phyloP scores from a whole-genome alignment of 1,284 basidiomycete species.

The Apiotrichum laibachii region DNA sequence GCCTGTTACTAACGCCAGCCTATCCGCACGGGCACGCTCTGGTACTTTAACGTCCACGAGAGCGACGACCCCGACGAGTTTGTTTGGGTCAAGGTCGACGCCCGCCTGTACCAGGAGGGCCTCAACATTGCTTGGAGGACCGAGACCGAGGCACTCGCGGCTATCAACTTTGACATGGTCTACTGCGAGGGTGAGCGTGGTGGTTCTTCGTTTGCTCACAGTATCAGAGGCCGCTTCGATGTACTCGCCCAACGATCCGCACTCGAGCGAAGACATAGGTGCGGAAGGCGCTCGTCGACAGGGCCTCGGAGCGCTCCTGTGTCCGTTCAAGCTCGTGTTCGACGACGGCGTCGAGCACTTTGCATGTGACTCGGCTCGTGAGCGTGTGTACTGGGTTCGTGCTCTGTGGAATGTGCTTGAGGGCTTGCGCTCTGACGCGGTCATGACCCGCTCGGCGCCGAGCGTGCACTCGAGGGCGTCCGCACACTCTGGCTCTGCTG shows the following conservation, averaged over 20 bases:
- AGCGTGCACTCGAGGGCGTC: conserved; percentile 25
- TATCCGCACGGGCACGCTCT: conserved; percentile 72
- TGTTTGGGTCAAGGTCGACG: conserved; percentile 79
- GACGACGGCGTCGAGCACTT: conserved; percentile 79
- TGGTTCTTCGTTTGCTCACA: conserved; percentile 5
- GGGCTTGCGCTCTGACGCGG: conserved; percentile 22
- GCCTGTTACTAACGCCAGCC: conserved; percentile 57
- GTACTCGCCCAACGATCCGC: conserved; percentile 71
- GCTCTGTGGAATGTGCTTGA: conserved; percentile 68
- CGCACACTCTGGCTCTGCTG: conserved; percentile 39
- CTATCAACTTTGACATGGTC: conserved; percentile 75
- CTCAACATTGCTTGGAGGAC: conserved; percentile 78
- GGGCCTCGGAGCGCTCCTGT: conserved; percentile 65
- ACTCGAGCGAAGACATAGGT: conserved; percentile 75
- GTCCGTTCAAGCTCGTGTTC: conserved; percentile 83
- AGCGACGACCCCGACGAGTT: conserved; percentile 61
- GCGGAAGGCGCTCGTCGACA: conserved; percentile 70
- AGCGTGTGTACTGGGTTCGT: conserved; percentile 82
- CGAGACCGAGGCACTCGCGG: conserved; percentile 68
- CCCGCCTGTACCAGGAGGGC: conserved; percentile 72
- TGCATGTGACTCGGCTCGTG: conserved; percentile 74
- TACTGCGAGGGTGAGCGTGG: conserved; percentile 59
- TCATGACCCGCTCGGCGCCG: conserved; percentile 9
- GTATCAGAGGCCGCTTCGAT: conserved; percentile 70
- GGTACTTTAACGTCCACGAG: conserved; percentile 84